These are phyloP conservation scores for Bremia lactucae DNA, from an alignment of 352 stramenopile genomes.

Conservation along the genomic window DNA sequence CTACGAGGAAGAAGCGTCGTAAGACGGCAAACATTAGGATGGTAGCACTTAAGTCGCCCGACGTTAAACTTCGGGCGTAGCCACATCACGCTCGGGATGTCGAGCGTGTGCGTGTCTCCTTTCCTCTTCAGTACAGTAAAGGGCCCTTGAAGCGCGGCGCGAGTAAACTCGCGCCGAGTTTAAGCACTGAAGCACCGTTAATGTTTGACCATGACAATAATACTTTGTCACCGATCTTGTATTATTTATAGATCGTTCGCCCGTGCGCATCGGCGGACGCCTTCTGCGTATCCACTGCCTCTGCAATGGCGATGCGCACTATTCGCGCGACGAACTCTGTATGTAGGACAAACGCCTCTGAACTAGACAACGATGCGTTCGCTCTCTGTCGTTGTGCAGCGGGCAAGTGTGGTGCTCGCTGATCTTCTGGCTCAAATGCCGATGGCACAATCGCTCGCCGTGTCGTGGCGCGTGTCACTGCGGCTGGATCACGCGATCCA, in stretches of 20 bases:
- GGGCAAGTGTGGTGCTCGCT: too few species aligned
- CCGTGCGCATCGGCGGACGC: neutral
- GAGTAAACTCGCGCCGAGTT: neutral
- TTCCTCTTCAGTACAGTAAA: neutral
- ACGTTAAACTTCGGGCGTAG: neutral
- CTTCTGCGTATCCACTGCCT: neutral
- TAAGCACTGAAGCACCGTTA: neutral
- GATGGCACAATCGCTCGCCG: too few species aligned
- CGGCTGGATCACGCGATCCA: too few species aligned
- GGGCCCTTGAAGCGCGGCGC: neutral
- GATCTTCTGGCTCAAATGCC: too few species aligned
- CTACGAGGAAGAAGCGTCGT: too few species aligned
- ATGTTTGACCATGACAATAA: neutral
- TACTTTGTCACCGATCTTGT: neutral
- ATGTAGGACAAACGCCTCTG: neutral
- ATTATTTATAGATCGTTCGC: neutral
- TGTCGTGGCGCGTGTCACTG: too few species aligned
- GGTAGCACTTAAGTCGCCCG: neutral
- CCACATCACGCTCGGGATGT: neutral
- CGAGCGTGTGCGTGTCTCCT: neutral
- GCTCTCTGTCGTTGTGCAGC: too few species aligned
- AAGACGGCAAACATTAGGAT: too few species aligned
- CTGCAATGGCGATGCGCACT: neutral
- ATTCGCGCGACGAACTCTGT: too few species aligned
- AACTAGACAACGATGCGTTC: neutral